These are phyloP conservation scores for Xylariaceae sp. DNA, from an alignment of 2,329 filamentous ascomycete species.

Conservation along the genomic window DNA sequence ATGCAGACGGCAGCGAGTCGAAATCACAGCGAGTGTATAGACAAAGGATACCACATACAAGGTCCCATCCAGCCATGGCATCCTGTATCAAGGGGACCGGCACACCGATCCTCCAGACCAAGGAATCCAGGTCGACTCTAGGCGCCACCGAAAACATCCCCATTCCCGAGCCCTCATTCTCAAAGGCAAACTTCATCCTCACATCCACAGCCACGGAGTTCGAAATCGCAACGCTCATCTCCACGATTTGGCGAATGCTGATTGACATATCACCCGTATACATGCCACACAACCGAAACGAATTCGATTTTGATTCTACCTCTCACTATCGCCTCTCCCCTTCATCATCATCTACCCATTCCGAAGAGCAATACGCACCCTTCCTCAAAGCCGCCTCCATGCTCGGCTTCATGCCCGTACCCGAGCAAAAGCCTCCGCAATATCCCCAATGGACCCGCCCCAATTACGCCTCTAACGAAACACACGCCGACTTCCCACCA, in stretches of 20 bases:
- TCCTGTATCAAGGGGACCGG: constrained; percentile 17
- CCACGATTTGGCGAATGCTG: constrained; percentile 47
- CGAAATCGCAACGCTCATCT: constrained; percentile 51
- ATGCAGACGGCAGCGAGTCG: constrained; percentile 37
- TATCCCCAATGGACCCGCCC: background rate
- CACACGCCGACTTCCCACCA: constrained; percentile 9
- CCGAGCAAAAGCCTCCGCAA: constrained; percentile 1
- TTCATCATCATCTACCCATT: constrained; percentile 19
- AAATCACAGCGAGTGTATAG: constrained; percentile 16
- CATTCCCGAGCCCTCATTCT: constrained; percentile 34
- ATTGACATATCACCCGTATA: constrained; percentile 44
- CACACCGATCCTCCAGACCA: constrained; percentile 16
- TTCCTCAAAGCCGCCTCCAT: constrained; percentile 24
- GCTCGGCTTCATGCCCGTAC: constrained; percentile 21
- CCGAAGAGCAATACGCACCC: constrained; percentile 21
- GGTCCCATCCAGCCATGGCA: constrained; percentile 23
- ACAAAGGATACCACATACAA: constrained; percentile 11
- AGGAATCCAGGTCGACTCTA: constrained; percentile 4
- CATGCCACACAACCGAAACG: constrained; percentile 33
- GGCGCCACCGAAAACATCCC: background rate
- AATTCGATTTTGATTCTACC: constrained; percentile 2
- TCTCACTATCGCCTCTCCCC: constrained; percentile 11
- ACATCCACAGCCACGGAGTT: constrained; percentile 48
- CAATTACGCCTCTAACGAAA: constrained; percentile 18
- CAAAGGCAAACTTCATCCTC: constrained; percentile 53